Evolutionary conservation across 169 alveolate genomes (phyloP).

Genomic region (Sarcocystis neurona): DNA sequence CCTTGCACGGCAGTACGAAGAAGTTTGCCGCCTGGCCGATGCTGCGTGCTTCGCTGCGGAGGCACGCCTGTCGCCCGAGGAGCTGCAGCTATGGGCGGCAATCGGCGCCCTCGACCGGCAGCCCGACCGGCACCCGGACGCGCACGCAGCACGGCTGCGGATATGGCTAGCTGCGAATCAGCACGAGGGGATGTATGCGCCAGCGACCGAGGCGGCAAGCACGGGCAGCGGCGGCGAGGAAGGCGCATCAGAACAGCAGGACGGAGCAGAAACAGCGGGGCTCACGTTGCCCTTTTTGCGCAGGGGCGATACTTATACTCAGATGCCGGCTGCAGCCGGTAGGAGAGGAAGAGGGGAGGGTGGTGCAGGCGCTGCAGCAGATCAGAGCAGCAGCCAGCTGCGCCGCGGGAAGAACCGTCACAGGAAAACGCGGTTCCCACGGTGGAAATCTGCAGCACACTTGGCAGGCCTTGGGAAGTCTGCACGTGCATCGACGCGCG

Average conservation of each 20-base stretch:
- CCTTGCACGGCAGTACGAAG: slow-evolving; percentile 67
- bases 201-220: background rate
- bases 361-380: too few relatives aligned
- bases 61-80: slow-evolving; percentile 57
- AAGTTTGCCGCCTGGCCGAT: slow-evolving; percentile 57
- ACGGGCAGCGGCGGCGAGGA: slow-evolving; percentile 9
- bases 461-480: too few relatives aligned
- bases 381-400: too few relatives aligned
- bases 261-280: background rate
- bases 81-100: slow-evolving; percentile 68
- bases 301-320: too few relatives aligned
- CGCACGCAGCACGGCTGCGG: slow-evolving; percentile 71
- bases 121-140: slow-evolving; percentile 75
- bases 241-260: background rate
- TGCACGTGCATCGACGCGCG: too few relatives aligned
- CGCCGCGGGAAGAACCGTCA: too few relatives aligned
- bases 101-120: slow-evolving; percentile 26
- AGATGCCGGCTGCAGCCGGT: too few relatives aligned
- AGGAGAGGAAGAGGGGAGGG: too few relatives aligned
- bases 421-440: too few relatives aligned
- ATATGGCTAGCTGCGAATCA: slow-evolving; percentile 67
- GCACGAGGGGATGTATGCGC: too few relatives aligned
- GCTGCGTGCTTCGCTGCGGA: slow-evolving; percentile 41
- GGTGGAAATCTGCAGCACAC: too few relatives aligned
- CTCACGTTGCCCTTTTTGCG: too few relatives aligned